Conservation (phyloP, 2,329 filamentous ascomycete genomes). For the Ceratocystis harringtonii region DNA sequence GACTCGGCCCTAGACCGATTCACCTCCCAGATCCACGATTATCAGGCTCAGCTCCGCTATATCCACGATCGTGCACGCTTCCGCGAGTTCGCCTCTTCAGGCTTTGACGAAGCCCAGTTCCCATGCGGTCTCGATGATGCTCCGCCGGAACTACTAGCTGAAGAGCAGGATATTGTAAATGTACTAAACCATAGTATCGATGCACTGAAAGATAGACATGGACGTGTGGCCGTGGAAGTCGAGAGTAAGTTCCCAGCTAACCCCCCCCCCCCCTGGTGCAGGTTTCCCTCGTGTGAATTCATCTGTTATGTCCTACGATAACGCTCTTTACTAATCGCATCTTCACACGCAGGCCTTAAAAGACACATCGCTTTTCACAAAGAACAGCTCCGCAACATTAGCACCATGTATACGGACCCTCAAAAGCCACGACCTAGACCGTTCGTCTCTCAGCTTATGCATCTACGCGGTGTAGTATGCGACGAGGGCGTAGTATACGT, state of each 20-base stretch:
- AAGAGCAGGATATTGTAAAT: conserved; percentile 23
- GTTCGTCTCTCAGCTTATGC: conserved; percentile 32
- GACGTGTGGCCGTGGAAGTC: not conserved
- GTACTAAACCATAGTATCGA: conserved; percentile 22
- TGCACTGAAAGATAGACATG: conserved; percentile 21
- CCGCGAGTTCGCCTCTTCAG: conserved; percentile 26
- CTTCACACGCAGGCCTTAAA: conserved; percentile 8
- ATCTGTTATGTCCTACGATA: too few relatives aligned
- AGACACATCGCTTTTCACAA: conserved; percentile 9
- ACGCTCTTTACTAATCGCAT: not conserved
- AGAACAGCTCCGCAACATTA: conserved; percentile 27
- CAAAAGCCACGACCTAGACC: conserved; percentile 27
- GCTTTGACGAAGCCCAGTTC: conserved; percentile 27
- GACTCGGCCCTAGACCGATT: not conserved
- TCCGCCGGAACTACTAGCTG: conserved; percentile 25
- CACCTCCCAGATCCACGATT: conserved; percentile 16
- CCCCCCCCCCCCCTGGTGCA: not conserved
- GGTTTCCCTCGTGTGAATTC: too few relatives aligned
- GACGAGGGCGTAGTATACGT: conserved; percentile 35
- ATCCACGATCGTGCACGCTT: conserved; percentile 26
- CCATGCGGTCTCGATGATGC: conserved; percentile 27
- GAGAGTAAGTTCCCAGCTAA: not conserved
- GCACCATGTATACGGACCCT: conserved; percentile 28
- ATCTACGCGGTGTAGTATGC: conserved; percentile 37
- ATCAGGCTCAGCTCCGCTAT: conserved; percentile 22